Evolutionary conservation across 2,329 filamentous ascomycete genomes (phyloP).

Genomic region (Aspergillus cejpii): DNA sequence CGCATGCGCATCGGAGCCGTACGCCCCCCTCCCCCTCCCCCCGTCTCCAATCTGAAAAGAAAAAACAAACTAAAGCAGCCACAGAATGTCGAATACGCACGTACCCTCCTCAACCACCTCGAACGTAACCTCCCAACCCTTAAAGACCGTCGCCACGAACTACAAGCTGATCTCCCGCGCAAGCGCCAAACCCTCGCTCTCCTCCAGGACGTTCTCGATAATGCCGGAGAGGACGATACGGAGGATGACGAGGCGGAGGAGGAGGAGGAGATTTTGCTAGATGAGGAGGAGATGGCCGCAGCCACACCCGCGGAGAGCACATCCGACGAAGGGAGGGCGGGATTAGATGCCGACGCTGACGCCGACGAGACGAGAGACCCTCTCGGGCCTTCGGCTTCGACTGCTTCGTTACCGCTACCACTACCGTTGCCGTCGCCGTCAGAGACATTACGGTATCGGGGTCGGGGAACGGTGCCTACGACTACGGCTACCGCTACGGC

Average conservation of each 20-base stretch:
- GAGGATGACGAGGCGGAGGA: conserved; percentile 19
- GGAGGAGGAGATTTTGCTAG: conserved; percentile 24
- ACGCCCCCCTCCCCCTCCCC: conserved; percentile 11
- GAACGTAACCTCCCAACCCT: conserved; percentile 37
- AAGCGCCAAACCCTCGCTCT: conserved; percentile 33
- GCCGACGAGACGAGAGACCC: too few species aligned
- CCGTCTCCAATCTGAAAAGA: neutral
- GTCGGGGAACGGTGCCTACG: neutral
- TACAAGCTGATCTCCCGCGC: conserved; percentile 36
- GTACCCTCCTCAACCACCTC: conserved; percentile 36
- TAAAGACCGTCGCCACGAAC: conserved; percentile 37
- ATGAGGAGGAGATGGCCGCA: neutral
- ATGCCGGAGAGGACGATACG: conserved; percentile 10
- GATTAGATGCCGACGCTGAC: conserved; percentile 16
- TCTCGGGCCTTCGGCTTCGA: too few species aligned
- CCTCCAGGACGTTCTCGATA: conserved; percentile 30
- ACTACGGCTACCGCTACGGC: conserved; percentile 5
- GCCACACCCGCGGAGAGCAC: neutral
- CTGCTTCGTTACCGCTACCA: neutral
- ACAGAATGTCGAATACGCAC: conserved; percentile 43
- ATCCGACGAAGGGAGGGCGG: conserved; percentile 10
- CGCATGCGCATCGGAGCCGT: conserved; percentile 39
- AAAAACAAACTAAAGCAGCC: neutral
- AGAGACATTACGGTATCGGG: too few species aligned
- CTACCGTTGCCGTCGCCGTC: neutral